Conservation (phyloP, 192 early-diverging fungal species). For the Rhizophagus clarus region DNA sequence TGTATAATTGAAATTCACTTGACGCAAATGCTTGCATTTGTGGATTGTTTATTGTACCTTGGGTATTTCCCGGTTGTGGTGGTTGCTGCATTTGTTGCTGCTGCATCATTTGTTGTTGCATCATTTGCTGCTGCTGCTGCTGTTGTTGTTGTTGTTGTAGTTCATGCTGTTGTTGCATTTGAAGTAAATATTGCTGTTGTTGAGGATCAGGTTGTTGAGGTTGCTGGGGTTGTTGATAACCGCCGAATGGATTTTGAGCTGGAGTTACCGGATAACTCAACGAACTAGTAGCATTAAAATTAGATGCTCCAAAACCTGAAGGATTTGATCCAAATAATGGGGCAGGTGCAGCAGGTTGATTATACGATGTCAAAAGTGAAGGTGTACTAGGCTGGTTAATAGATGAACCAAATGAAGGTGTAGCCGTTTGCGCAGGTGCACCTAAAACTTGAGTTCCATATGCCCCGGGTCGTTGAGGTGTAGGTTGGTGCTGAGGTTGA, state of each 20-base stretch:
- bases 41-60: conserved; percentile 22
- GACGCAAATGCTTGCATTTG: not conserved
- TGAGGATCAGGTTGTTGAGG: conserved; percentile 1
- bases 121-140: conserved; percentile 13
- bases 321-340: not conserved
- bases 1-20: conserved; percentile 18
- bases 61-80: not conserved
- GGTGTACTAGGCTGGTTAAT: not conserved
- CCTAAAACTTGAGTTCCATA: not conserved
- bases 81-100: conserved; percentile 5
- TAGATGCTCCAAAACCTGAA: not conserved
- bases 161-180: not conserved
- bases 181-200: not conserved
- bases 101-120: not conserved
- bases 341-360: not conserved
- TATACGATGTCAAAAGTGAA: not conserved
- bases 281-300: not conserved
- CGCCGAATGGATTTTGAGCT: not conserved
- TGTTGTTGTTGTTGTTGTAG: not conserved
- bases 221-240: not conserved
- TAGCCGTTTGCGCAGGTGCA: not conserved
- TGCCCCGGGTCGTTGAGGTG: not conserved
- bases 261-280: not conserved
- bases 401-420: not conserved
- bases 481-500: conserved; percentile 1